Base-by-base conservation (phyloP, 345 rosid species). In the Rubroshorea leprosula region DNA sequence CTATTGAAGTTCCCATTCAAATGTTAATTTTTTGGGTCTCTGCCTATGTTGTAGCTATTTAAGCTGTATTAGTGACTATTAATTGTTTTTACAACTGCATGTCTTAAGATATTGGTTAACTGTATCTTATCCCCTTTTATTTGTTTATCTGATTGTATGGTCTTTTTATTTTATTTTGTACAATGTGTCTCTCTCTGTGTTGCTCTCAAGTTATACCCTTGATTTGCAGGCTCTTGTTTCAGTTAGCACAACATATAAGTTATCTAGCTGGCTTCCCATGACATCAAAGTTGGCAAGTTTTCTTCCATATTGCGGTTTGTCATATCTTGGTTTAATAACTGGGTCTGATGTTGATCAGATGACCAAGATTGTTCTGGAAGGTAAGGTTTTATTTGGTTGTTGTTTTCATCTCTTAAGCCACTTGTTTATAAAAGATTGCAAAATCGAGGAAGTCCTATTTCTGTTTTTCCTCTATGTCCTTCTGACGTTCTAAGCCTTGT, bases 181-280 rank as follows among this genome's bases (percentile, higher is more conserved):
- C 46, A 23, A 21, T 16, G 31, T 6, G 5, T 26, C 18, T 46
- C 14, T 24, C 52, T 27, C 7, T 47, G 9, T 39, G 9, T 52
- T 51, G 47, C 23, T 48, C 58, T 75, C 72, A 62, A 51, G 39
- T 50, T 51, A 35, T 73, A 60, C 56, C 65, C 60, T 69, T 66
- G 20, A 65, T 68, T 26, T 60, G 66, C 85, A 89, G 97, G 84
- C 85, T 66, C 71, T 79, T 67, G 56, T 87, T 68, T 85, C 95
- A 35, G 61, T 89, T 39, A 62, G 78, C 70, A 51, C 68, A 69
- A 71, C 65, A 60, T 71, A 60, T 45, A 48, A 74, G 24, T 54
- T 58, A 47, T 67, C 81, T 26, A 57, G 66, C 61, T 72, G 66
- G 57, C 70, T 72, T 70, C 78, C 59, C 48, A 62, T 80, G 56